These are phyloP conservation scores for Pyricularia pennisetigena DNA, from an alignment of 2,329 filamentous ascomycete species.

Conservation along the genomic window DNA sequence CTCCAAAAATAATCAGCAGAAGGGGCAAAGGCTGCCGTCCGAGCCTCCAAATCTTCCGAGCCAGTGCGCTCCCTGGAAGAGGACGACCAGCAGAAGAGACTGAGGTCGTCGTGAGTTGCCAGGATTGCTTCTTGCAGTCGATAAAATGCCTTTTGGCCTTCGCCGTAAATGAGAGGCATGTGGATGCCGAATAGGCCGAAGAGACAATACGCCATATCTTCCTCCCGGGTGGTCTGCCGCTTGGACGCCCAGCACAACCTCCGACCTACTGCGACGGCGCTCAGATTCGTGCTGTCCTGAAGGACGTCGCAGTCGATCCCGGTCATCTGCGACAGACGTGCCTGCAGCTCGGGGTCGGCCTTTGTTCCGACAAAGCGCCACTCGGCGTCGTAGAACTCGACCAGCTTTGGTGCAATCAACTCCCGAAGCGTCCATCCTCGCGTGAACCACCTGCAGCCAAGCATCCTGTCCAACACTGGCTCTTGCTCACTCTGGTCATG, in stretches of 20 bases:
- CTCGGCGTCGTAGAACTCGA: neutral
- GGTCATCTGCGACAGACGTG: constrained; percentile 5
- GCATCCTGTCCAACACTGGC: neutral
- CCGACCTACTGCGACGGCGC: constrained; percentile 5
- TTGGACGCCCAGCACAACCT: constrained; percentile 12
- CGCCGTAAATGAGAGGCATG: constrained; percentile 13
- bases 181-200: constrained; percentile 12
- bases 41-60: too few species aligned
- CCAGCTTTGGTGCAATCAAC: neutral
- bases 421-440: constrained; percentile 1
- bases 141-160: constrained; percentile 10
- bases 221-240: constrained; percentile 9
- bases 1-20: neutral
- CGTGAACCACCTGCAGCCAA: constrained; percentile 1
- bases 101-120: constrained; percentile 5
- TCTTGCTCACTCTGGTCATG: neutral
- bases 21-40: neutral
- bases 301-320: constrained; percentile 7
- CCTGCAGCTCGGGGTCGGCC: neutral
- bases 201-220: constrained; percentile 12
- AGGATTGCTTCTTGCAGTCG: constrained; percentile 11
- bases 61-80: too few species aligned
- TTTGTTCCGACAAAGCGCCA: neutral
- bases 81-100: constrained; percentile 1
- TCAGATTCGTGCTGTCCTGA: neutral